phyloP scores from a whole-genome alignment of 2,329 filamentous ascomycete genomes.

The Alternaria dauci region DNA sequence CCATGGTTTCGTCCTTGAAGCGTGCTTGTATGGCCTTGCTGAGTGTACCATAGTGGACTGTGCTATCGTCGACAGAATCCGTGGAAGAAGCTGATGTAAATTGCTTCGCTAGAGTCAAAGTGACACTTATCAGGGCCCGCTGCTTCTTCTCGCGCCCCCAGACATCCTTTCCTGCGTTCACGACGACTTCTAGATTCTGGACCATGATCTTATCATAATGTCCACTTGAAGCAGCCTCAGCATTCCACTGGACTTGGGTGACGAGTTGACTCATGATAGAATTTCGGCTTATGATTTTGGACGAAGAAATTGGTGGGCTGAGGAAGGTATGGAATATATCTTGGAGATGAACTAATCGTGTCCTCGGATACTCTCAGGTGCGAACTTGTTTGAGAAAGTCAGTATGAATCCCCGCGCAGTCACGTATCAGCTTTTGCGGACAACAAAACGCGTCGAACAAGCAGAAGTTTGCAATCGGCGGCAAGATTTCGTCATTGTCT shows the following conservation, averaged over 20 bases:
- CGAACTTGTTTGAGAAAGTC: background rate
- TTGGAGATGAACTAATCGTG: background rate
- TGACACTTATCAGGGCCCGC: constrained; percentile 68
- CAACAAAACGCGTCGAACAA: background rate
- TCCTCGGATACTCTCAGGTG: background rate
- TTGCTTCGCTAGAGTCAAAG: constrained; percentile 63
- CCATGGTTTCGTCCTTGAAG: constrained; percentile 44
- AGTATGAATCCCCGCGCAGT: background rate
- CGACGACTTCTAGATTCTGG: constrained; percentile 66
- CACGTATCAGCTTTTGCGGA: background rate
- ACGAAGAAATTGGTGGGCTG: background rate
- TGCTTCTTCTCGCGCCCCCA: constrained; percentile 73
- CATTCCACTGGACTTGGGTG: constrained; percentile 31
- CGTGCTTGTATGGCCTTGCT: constrained; percentile 69
- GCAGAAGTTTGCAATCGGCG: background rate
- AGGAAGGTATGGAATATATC: background rate
- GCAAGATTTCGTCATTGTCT: background rate
- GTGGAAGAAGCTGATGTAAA: constrained; percentile 66
- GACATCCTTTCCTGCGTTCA: constrained; percentile 69
- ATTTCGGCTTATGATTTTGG: background rate
- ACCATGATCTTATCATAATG: constrained; percentile 63
- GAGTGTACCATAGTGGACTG: constrained; percentile 77
- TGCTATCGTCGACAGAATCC: constrained; percentile 72
- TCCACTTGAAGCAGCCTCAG: constrained; percentile 30
- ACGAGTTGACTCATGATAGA: constrained; percentile 22